Base-by-base conservation (phyloP, 805 yeast species). In the Pichia pseudocactophila region DNA sequence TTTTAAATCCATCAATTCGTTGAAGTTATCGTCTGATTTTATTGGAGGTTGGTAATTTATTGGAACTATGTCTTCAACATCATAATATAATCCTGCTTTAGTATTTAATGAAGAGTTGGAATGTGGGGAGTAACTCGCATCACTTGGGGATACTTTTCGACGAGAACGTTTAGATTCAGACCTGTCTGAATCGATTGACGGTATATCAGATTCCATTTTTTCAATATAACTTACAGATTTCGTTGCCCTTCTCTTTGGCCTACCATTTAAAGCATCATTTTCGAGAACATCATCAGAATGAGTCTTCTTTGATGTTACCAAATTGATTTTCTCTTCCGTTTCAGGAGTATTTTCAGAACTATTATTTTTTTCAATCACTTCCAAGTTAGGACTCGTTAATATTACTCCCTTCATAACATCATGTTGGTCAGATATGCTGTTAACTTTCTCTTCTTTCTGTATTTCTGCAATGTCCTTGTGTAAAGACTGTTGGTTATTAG, bases 31-130 rank as follows among this genome's bases (percentile, higher is more conserved):
- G 5, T 53, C 48, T 4, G 57, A 48, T 3, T 48, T 37, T 4
- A 64, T 58, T 2, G 64, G 62, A 1, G 78, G 75, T 51, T 73
- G 79, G 75, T 75, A 74, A 54, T 74, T 75, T 48, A 58, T 54
- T 2, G 76, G 76, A 3, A 70, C 48, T 28, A 55, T 56, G 2
- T 58, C 57, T 40, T 60, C 65, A 7, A 60, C 59, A 12, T 62
- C 54, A 3, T 53, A 48, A 38, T 43, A 57, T 2, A 35, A 34
- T 17, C 19, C 22, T 19, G 26, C 26, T 16, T 41, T 41, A 18
- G 48, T 20, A 13, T 36, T 13, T 12, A 40, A 34, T 7, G 38
- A 28, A 3, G 45, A 19, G 6, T 13, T 20, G 25, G 7, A 39
- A 22, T 22, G 42, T 7, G 36, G 15, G 9, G 43, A 22, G 3